Base-by-base conservation (phyloP, 805 yeast species). In the Pichia nakasei region DNA sequence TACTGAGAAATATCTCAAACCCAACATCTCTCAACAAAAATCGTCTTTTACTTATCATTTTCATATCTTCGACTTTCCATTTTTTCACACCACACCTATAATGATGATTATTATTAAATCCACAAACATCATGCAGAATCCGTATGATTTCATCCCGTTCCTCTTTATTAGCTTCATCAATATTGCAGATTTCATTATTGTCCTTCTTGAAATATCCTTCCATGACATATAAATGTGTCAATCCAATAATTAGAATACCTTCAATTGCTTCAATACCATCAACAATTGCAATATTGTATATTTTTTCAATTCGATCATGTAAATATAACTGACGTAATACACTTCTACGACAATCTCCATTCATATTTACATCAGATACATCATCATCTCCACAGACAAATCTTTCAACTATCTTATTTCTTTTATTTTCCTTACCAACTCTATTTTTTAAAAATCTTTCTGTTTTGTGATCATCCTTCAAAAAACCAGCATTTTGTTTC, bases 11-110 rank as follows among this genome's bases (percentile, higher is more conserved):
- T 54, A 86, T 61, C 55, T 87, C 96, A 31, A 86, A 56, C 0
- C 93, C 95, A 37, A 83, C 84, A 60, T 86, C 94, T 44, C 95
- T 65, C 15, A 87, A 65, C 18, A 87, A 59, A 53, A 86, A 87
- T 33, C 82, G 86, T 41, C 95, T 64, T 49, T 83, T 85, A 3
- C 21, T 17, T 18, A 32, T 57, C 54, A 9, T 37, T 22, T 15
- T 15, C 9, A 13, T 24, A 19, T 13, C 39, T 41, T n/a, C 45
- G 31, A 29, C 15, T 17, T 29, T 29, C 13, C 13, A 9, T 29
- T 9, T 9, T 29, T 15, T 29, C 32, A 29, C 15, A 3, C 2
- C 32, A 8, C 8, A n/a, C n/a, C n/a, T n/a, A n/a, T n/a, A n/a
- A n/a, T n/a, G n/a, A n/a, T n/a, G n/a, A n/a, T 6, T 1, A 13